These are phyloP conservation scores for Neopestalotiopsis sp. DNA, from an alignment of 2,329 filamentous ascomycete species.

Conservation along the genomic window DNA sequence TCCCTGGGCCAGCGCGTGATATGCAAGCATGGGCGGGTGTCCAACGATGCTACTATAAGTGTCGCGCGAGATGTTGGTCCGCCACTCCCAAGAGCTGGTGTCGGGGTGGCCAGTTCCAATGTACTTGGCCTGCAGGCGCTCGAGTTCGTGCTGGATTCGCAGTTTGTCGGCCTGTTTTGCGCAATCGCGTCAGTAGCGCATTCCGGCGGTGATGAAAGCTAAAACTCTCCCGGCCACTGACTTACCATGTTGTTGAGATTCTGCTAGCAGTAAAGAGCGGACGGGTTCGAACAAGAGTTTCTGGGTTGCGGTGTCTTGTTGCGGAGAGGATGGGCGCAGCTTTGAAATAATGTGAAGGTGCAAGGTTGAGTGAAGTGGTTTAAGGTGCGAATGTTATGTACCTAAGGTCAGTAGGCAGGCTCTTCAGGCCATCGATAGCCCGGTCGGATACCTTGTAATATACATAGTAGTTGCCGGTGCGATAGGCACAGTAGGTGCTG, in stretches of 20 bases:
- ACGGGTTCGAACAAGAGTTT: background rate
- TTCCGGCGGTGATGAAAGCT: background rate
- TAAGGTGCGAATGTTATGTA: too few relatives aligned
- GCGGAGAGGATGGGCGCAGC: too few relatives aligned
- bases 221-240: background rate
- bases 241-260: background rate
- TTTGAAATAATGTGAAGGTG: too few relatives aligned
- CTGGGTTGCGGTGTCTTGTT: too few relatives aligned
- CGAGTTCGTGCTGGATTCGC: slow-evolving; percentile 95
- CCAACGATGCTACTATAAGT: slow-evolving; percentile 88
- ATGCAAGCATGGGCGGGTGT: slow-evolving; percentile 85
- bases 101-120: slow-evolving; percentile 95
- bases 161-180: slow-evolving; percentile 85
- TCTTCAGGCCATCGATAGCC: too few relatives aligned
- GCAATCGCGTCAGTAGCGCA: background rate
- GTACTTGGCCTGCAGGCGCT: slow-evolving; percentile 94
- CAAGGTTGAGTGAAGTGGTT: too few relatives aligned
- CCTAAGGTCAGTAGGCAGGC: too few relatives aligned
- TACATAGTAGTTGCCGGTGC: too few relatives aligned
- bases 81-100: slow-evolving; percentile 97
- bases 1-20: slow-evolving; percentile 89
- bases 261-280: background rate
- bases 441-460: too few relatives aligned
- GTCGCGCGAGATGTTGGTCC: slow-evolving; percentile 93
- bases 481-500: too few relatives aligned